Evolutionary conservation across 805 yeast genomes (phyloP).

Genomic region (Sugiyamaella qingdaonensis): DNA sequence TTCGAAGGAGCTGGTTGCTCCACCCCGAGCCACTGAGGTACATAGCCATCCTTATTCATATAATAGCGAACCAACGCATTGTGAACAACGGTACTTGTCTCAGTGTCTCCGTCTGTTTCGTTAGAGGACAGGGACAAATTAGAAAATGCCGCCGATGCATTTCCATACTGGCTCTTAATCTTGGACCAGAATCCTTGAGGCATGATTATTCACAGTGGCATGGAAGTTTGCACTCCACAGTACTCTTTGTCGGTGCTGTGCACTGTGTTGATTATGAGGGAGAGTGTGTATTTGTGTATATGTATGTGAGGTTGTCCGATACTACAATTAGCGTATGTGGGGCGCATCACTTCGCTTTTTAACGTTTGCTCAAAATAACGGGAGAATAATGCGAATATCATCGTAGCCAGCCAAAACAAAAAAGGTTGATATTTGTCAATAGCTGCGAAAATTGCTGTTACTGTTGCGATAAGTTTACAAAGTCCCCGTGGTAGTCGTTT

Average conservation of each 20-base stretch:
- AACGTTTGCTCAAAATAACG: no score
- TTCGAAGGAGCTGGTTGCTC: constrained; percentile 7
- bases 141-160: constrained; percentile 27
- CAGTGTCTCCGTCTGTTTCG: constrained; percentile 43
- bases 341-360: not conserved
- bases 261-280: no score
- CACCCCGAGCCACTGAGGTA: constrained; percentile 33
- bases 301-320: not conserved
- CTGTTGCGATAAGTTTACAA: no score
- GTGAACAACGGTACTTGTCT: constrained; percentile 42
- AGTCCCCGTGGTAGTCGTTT: not conserved
- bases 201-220: not conserved
- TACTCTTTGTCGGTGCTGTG: no score
- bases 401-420: no score
- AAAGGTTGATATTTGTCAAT: no score
- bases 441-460: no score
- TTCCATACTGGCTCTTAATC: constrained; percentile 25
- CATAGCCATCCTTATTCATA: constrained; percentile 22
- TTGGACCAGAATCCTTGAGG: constrained; percentile 27
- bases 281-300: not conserved
- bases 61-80: constrained; percentile 43
- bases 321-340: no score
- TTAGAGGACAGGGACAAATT: constrained; percentile 24
- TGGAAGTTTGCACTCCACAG: no score
- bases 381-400: no score